These are phyloP conservation scores for Entomortierella parvispora DNA, from an alignment of 192 early-diverging fungal genomes.

Conservation along the genomic window DNA sequence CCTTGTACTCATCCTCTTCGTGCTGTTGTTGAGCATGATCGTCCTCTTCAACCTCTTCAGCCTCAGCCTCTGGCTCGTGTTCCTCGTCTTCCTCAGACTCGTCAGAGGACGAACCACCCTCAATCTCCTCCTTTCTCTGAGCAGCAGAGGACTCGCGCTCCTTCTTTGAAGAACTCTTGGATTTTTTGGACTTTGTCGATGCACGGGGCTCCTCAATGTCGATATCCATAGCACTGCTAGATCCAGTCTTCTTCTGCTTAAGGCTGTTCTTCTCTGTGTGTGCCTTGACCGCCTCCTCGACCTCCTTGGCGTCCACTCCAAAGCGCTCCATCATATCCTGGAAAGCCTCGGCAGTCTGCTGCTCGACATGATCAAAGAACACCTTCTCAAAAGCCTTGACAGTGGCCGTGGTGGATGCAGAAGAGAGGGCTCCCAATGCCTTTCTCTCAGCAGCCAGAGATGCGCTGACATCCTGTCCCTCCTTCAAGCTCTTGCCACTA, in stretches of 20 bases:
- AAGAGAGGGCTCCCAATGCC: constrained; percentile 19
- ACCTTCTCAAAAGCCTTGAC: constrained; percentile 35
- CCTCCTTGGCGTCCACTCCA: constrained; percentile 13
- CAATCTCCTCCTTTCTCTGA: constrained; percentile 3
- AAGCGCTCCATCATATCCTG: constrained; percentile 10
- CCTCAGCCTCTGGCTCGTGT: constrained; percentile 15
- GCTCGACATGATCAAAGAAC: constrained; percentile 49
- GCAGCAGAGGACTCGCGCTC: neutral
- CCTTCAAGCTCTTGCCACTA: constrained; percentile 11
- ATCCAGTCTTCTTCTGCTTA: neutral
- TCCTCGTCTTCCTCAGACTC: constrained; percentile 47
- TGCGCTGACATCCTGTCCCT: constrained; percentile 8
- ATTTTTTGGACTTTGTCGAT: constrained; percentile 3
- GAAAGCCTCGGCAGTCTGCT: constrained; percentile 19
- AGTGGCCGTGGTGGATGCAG: constrained; percentile 22
- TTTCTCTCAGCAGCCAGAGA: constrained; percentile 37
- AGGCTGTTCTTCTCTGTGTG: neutral
- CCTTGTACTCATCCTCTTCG: constrained; percentile 35
- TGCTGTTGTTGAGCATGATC: constrained; percentile 2
- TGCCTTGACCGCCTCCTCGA: constrained; percentile 10
- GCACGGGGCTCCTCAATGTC: constrained; percentile 15
- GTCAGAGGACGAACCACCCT: constrained; percentile 38
- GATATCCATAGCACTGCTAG: constrained; percentile 25
- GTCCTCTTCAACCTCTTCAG: constrained; percentile 27
- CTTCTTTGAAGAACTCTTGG: constrained; percentile 11